A percentile compares a stretch with the other conserved stretches of the same genome.
Evolutionary conservation across 306 rosid species (phyloP).

Genomic region (Prunus persica): Prunus_persica_NCBIv2 NC_034016.1:13357501-13358000

Average conservation of each 20-base stretch:
- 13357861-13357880: not conserved
- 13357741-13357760: not conserved
- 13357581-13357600: conserved; percentile 35
- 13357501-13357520: conserved; percentile 6
- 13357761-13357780: not conserved
- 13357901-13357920: not conserved
- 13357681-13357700: not conserved
- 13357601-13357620: conserved; percentile 22
- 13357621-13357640: conserved; percentile 20
- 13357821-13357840: not conserved
- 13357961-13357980: not conserved
- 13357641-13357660: conserved; percentile 28
- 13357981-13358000: too few species aligned
- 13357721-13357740: not conserved
- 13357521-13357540: not conserved
- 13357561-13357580: conserved; percentile 25
- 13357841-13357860: not conserved
- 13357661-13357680: conserved; percentile 5
- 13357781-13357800: not conserved
- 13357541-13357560: not conserved
- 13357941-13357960: not conserved
- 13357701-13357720: not conserved
- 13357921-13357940: not conserved
- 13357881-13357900: not conserved
- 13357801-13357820: not conserved